Conservation (phyloP, 306 rosid genomes). For the apple (Malus domestica) region DNA sequence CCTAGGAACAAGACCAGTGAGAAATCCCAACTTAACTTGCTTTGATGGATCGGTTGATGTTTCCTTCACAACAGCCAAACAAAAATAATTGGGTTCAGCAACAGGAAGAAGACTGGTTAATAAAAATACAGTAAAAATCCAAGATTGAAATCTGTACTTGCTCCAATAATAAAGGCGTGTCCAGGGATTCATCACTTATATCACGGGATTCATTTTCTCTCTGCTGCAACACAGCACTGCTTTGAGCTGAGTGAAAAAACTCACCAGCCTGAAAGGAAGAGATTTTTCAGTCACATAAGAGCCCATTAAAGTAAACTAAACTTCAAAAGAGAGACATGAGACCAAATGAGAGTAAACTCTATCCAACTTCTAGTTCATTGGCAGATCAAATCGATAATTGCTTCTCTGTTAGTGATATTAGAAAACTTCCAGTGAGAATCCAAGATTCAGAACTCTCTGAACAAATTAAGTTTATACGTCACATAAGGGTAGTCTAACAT, state of each 20-base stretch:
- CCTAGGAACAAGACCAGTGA: constrained; percentile 51
- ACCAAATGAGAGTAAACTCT: background rate
- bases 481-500: background rate
- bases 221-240: constrained; percentile 53
- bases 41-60: constrained; percentile 49
- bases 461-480: background rate
- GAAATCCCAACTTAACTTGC: constrained; percentile 48
- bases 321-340: background rate
- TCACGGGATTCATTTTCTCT: constrained; percentile 53
- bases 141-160: constrained; percentile 43
- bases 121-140: constrained; percentile 9
- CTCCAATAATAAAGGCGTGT: constrained; percentile 56
- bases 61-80: constrained; percentile 51
- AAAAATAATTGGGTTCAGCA: constrained; percentile 11
- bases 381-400: background rate
- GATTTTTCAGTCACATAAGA: constrained; percentile 10
- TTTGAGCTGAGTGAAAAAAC: constrained; percentile 60
- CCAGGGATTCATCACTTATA: constrained; percentile 51
- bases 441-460: background rate
- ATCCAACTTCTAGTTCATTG: background rate
- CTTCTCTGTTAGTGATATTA: background rate
- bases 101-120: background rate
- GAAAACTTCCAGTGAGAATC: background rate
- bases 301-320: background rate
- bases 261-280: constrained; percentile 61